phyloP scores from a whole-genome alignment of 148 eudicot genomes.

The Rhododendron vialii region DNA sequence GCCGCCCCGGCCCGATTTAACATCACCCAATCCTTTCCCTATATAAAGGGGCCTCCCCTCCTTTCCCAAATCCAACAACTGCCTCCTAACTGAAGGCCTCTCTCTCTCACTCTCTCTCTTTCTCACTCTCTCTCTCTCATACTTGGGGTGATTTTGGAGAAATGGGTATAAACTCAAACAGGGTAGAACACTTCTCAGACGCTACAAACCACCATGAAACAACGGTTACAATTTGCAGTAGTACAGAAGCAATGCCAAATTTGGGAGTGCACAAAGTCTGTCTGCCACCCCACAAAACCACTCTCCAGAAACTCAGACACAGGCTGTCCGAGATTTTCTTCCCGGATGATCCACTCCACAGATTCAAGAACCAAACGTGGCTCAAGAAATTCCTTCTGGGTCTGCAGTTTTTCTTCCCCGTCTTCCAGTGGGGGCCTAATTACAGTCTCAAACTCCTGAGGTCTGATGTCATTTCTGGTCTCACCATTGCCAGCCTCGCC shows the following conservation, averaged over 20 bases:
- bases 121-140: neutral
- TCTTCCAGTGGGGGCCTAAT: slow-evolving; percentile 75
- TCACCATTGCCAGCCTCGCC: slow-evolving; percentile 95
- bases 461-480: slow-evolving; percentile 77
- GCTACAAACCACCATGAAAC: slow-evolving; percentile 8
- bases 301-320: slow-evolving; percentile 48
- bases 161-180: slow-evolving; percentile 58
- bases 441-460: slow-evolving; percentile 46
- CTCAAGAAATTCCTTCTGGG: slow-evolving; percentile 45
- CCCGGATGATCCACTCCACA: slow-evolving; percentile 82
- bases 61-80: neutral
- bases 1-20: neutral
- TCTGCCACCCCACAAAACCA: slow-evolving; percentile 61
- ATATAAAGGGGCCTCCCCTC: neutral
- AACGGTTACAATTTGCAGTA: slow-evolving; percentile 10
- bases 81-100: neutral
- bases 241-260: slow-evolving; percentile 13
- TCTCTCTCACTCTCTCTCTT: neutral
- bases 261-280: slow-evolving; percentile 60
- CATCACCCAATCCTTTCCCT: neutral
- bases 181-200: slow-evolving; percentile 60
- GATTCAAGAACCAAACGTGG: slow-evolving; percentile 65
- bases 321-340: slow-evolving; percentile 72
- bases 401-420: slow-evolving; percentile 75
- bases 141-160: neutral